A percentile compares a stretch with the other conserved stretches of the same genome.
phyloP scores from a whole-genome alignment of 2,329 filamentous ascomycete genomes.

The Penicillium aurantiogriseum region DNA sequence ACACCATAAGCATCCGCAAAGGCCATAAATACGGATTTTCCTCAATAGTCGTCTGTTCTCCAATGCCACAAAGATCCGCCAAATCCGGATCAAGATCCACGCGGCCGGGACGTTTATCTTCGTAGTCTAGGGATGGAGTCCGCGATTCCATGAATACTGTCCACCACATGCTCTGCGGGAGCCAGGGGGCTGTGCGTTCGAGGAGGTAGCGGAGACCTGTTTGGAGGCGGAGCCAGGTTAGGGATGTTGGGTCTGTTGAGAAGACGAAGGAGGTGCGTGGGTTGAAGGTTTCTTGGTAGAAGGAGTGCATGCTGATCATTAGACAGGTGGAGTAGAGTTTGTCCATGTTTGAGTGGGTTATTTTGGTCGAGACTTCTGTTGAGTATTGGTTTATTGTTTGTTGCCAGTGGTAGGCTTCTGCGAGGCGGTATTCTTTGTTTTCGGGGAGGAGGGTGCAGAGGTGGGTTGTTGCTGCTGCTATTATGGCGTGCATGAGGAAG shows the following conservation, averaged over 20 bases:
- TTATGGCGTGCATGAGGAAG: constrained; percentile 40
- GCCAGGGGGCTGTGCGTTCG: constrained; percentile 22
- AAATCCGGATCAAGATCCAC: constrained; percentile 31
- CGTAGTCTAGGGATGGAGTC: constrained; percentile 24
- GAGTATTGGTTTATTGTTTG: constrained; percentile 37
- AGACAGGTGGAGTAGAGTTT: constrained; percentile 40
- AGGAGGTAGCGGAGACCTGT: constrained; percentile 36
- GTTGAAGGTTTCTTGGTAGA: constrained; percentile 31
- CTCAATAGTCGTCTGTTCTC: constrained; percentile 27
- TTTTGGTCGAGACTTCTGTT: constrained; percentile 27
- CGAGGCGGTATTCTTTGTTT: constrained; percentile 27
- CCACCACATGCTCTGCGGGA: constrained; percentile 38
- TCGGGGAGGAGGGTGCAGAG: constrained; percentile 30
- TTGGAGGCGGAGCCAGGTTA: constrained; percentile 41
- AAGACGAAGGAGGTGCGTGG: constrained; percentile 39
- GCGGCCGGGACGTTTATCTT: constrained; percentile 30
- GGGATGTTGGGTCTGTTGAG: constrained; percentile 28
- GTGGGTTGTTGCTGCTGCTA: constrained; percentile 33
- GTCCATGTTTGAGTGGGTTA: constrained; percentile 38
- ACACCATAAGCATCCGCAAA: constrained; percentile 33
- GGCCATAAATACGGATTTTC: constrained; percentile 40
- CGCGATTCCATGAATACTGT: constrained; percentile 30
- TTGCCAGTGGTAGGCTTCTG: constrained; percentile 41
- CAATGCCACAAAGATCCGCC: constrained; percentile 38
- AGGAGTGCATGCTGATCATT: constrained; percentile 38